phyloP scores from a whole-genome alignment of 345 rosid genomes.

The Lagerstroemia speciosa region DNA sequence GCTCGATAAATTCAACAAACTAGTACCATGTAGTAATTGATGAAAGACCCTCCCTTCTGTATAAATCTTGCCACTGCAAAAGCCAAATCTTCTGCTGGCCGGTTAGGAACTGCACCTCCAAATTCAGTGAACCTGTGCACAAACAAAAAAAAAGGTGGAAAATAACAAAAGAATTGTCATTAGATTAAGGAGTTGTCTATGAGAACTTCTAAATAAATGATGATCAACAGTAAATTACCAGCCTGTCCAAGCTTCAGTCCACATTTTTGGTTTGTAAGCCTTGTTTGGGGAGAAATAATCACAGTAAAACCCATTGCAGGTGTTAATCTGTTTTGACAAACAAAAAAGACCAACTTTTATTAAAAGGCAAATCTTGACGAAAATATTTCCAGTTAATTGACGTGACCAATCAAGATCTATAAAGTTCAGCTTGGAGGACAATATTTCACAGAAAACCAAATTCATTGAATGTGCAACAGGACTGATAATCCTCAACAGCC shows the following conservation, averaged over 20 bases:
- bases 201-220: neutral
- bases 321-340: conserved; percentile 52
- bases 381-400: neutral
- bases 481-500: neutral
- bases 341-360: neutral
- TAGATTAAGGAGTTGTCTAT: neutral
- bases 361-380: neutral
- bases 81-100: conserved; percentile 96
- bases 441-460: neutral
- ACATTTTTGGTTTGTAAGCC: conserved; percentile 91
- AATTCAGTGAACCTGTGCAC: conserved; percentile 77
- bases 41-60: conserved; percentile 91
- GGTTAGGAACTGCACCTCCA: conserved; percentile 87
- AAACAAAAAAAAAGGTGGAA: conserved; percentile 5
- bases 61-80: conserved; percentile 93
- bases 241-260: conserved; percentile 99
- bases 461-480: neutral
- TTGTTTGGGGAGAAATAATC: conserved; percentile 96
- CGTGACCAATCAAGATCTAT: neutral
- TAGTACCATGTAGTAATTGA: conserved; percentile 91
- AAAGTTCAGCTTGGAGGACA: neutral
- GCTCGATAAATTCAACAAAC: conserved; percentile 6
- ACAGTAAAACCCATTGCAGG: conserved; percentile 98
- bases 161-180: neutral
- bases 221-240: conserved; percentile 45